Evolutionary conservation across 2,329 filamentous ascomycete genomes (phyloP).

Genomic region (Aschersonia sp.): DNA sequence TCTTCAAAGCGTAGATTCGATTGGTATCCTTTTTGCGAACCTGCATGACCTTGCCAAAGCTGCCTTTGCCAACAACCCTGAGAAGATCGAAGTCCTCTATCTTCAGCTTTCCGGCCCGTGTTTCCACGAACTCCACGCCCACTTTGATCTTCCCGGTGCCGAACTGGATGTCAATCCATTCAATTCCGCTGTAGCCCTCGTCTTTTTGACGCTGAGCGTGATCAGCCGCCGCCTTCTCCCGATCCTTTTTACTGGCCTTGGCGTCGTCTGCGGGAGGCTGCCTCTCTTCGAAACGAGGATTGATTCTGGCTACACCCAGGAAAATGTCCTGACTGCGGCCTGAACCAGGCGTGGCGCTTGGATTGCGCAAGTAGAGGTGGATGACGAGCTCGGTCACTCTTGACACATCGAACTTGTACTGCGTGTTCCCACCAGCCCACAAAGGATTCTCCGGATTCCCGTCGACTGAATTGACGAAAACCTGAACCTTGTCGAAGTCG

Average conservation of each 20-base stretch:
- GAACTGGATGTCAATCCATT: constrained; percentile 86
- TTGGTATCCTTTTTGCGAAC: constrained; percentile 96
- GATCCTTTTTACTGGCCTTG: constrained; percentile 75
- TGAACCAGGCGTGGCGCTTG: constrained; percentile 67
- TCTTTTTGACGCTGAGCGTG: constrained; percentile 37
- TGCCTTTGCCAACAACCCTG: constrained; percentile 96
- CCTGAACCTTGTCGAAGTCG: constrained; percentile 97
- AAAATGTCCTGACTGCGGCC: constrained; percentile 95
- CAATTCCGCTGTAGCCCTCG: constrained; percentile 55
- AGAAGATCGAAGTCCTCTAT: constrained; percentile 96
- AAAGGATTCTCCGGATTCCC: constrained; percentile 87
- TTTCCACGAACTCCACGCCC: constrained; percentile 92
- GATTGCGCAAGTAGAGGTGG: constrained; percentile 90
- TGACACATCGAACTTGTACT: constrained; percentile 99
- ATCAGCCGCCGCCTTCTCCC: constrained; percentile 60
- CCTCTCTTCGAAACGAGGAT: constrained; percentile 80
- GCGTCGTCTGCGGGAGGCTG: constrained; percentile 60
- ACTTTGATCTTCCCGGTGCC: constrained; percentile 80
- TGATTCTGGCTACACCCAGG: constrained; percentile 77
- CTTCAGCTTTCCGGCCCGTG: constrained; percentile 73
- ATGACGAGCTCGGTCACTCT: constrained; percentile 82
- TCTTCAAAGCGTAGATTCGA: constrained; percentile 97
- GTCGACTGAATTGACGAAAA: constrained; percentile 94
- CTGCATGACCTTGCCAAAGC: constrained; percentile 99
- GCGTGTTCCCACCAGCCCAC: constrained; percentile 96